phyloP scores from a whole-genome alignment of 1,284 basidiomycete genomes.

The Puccinia coronata region DNA sequence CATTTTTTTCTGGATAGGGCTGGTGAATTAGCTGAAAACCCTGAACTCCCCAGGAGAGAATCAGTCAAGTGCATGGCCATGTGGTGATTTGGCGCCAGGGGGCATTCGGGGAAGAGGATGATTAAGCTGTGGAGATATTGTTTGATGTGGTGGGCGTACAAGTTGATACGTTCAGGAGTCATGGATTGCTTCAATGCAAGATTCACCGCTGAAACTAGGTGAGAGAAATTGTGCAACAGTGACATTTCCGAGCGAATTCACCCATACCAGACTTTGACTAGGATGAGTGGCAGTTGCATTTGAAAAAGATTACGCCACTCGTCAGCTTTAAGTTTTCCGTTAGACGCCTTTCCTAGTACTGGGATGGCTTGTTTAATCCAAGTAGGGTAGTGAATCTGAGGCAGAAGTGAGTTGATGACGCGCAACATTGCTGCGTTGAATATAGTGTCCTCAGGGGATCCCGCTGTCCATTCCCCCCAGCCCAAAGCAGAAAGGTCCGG shows the following conservation, averaged over 20 bases:
- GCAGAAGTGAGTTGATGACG: not conserved
- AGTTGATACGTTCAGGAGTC: not conserved
- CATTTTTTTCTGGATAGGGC: not conserved
- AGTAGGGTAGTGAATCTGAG: constrained; percentile 15
- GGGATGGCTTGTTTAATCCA: constrained; percentile 31
- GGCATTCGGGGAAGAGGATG: constrained; percentile 9
- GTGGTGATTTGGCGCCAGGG: too few species aligned
- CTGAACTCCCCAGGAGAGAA: not conserved
- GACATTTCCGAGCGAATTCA: not conserved
- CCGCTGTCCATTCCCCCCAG: not conserved
- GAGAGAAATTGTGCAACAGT: constrained; percentile 33
- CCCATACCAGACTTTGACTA: constrained; percentile 4
- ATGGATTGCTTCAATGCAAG: constrained; percentile 32
- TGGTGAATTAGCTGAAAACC: not conserved
- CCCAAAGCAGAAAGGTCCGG: too few species aligned
- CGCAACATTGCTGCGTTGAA: constrained; percentile 2
- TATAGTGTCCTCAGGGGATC: not conserved
- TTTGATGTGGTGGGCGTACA: constrained; percentile 20
- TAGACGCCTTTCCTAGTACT: constrained; percentile 19
- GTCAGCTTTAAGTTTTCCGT: constrained; percentile 51
- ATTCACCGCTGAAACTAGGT: constrained; percentile 34
- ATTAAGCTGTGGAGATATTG: constrained; percentile 31
- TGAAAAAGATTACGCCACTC: constrained; percentile 49
- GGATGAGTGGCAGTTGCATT: constrained; percentile 32
- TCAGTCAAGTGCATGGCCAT: too few species aligned